Evolutionary conservation across 257 asterid genomes (phyloP), one percentile per base, ranked within the genome.

Genomic region (Solanum okadae): DNA sequence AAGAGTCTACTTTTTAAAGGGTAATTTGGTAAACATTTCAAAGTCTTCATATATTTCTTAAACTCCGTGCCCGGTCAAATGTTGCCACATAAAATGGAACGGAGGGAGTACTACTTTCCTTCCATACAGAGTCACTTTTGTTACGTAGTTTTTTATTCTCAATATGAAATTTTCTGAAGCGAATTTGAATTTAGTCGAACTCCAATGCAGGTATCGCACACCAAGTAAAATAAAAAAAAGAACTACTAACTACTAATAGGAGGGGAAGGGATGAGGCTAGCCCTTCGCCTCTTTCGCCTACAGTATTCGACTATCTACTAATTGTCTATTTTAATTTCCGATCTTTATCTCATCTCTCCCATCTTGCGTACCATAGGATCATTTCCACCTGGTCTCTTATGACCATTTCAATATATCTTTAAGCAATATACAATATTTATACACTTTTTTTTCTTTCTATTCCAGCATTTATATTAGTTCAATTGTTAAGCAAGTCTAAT

Each of bases 201-300:
- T 52, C 0, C 0, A 5, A 15, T 49, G 1, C 0, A 0, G 0
- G 0, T 52, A 52, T 16, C 4, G 7, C 9, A 52, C 9, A 18
- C 0, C 3, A 6, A 52, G 1, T 52, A 18, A 1, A 5, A 46
- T 1, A 4, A 13, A 5, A 49, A 6, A 16, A 52, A 18, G 20
- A 16, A 18, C n/a, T 52, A 56, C n/a, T 6, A 59, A 44, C 0
- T 56, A 56, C 5, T 56, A 56, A 20, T 1, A 56, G 4, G 2
- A 56, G 11, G 67, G 67, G 25, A 7, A 1, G 25, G 67, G 67
- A 56, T 56, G 25, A 56, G 25, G 65, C 2, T 56, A 20, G 5
- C 10, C 25, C 11, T 1, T 56, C 10, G 11, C 25, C 25, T 56
- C 65, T 56, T 52, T 18, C 5, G 0, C 67, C 0, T 59, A 20